Base-by-base conservation (phyloP, 257 asterid genomes). In the Petrea volubilis region DNA sequence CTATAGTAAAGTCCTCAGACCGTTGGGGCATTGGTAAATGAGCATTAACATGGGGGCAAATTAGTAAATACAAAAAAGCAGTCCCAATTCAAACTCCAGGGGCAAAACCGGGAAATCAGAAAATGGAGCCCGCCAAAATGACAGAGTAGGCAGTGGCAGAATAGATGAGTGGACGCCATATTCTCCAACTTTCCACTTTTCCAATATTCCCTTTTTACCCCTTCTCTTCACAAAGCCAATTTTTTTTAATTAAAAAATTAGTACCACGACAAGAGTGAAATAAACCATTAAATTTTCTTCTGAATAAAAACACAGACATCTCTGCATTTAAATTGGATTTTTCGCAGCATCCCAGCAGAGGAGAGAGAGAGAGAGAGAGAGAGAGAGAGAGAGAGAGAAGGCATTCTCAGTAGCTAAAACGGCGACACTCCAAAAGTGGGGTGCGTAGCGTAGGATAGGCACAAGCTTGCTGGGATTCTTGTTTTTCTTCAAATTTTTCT, bases 251-350 rank as follows among this genome's bases (percentile, higher is more conserved):
- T 20, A 33, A 71, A 21, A 40, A 33, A 49, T 33, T 71, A 4
- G 20, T 59, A 41, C 65, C 5, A 20, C 53, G 23, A 7, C 6
- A 21, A 7, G 21, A 17, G 53, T 23, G 9, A 68, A n/a, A n/a
- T n/a, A n/a, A 67, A 60, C 17, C 40, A 64, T 61, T 18, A 56
- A 69, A 28, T 61, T 11, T 25, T 17, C n/a, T 38, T 53, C 59
- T 63, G 76, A 68, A 63, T 60, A 63, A 73, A 72, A 70, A 36
- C 56, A 78, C 47, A 64, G 65, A 46, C 74, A 80, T 66, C 77
- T 73, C 80, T 74, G 82, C 73, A 60, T 23, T 71, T 40, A 9
- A 76, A 64, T 78, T 78, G 85, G 83, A 62, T 75, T 76, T 85
- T 76, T 69, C 76, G 80, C 73, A 57, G 58, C 75, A 56, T 53